Conservation (phyloP, 176 grass and related monocot species). For the Cenchrus purpureus region DNA sequence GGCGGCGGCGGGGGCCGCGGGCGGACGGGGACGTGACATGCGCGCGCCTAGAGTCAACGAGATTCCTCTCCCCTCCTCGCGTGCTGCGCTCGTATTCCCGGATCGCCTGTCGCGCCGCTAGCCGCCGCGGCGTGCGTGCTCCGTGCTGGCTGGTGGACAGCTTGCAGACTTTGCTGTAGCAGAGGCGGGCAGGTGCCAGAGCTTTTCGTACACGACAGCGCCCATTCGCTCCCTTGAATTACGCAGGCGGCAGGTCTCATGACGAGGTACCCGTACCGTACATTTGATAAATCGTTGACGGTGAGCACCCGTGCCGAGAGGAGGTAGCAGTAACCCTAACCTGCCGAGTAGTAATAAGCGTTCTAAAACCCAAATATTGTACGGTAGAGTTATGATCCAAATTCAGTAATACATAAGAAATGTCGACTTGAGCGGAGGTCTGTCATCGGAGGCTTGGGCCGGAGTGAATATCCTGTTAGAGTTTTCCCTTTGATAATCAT, state of each 20-base stretch:
- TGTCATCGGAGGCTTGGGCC: too few relatives aligned
- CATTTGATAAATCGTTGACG: not conserved
- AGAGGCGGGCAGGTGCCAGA: not conserved
- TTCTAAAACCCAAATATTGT: too few relatives aligned
- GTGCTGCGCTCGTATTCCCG: not conserved
- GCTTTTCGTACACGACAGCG: slow-evolving; percentile 24
- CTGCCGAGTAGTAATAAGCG: too few relatives aligned
- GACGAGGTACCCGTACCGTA: not conserved
- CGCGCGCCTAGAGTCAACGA: slow-evolving; percentile 12
- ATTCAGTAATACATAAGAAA: too few relatives aligned
- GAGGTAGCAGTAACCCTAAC: not conserved
- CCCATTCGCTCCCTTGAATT: slow-evolving; percentile 7
- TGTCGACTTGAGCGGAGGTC: too few relatives aligned
- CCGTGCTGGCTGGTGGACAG: not conserved
- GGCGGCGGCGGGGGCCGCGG: not conserved
- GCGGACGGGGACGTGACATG: too few relatives aligned
- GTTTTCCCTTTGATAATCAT: too few relatives aligned
- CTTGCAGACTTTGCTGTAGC: not conserved
- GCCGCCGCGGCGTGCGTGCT: too few relatives aligned
- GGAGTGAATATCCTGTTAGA: too few relatives aligned
- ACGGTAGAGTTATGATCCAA: too few relatives aligned
- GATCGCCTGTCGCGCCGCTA: not conserved
- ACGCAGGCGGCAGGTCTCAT: not conserved
- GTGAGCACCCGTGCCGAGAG: not conserved
- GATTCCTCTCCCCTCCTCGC: not conserved